Evolutionary conservation across 2,329 filamentous ascomycete genomes (phyloP).

Genomic region (Elsinoe batatas): DNA sequence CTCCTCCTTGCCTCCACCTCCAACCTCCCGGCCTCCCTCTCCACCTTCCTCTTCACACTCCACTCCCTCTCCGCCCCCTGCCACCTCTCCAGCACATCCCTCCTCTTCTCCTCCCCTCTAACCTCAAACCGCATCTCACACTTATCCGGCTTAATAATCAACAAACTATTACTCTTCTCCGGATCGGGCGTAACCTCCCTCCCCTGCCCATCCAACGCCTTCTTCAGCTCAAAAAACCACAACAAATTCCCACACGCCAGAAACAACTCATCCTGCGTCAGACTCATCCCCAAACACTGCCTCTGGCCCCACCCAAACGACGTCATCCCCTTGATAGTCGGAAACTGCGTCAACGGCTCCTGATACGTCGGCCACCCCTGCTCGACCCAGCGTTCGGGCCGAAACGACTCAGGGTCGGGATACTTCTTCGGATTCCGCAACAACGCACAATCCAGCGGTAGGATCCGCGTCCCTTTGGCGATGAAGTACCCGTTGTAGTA

Average conservation of each 20-base stretch:
- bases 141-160: conserved; percentile 49
- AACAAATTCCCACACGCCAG: conserved; percentile 43
- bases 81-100: conserved; percentile 33
- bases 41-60: background rate
- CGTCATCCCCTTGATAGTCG: conserved; percentile 54
- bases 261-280: conserved; percentile 52
- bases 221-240: conserved; percentile 39
- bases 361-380: conserved; percentile 55
- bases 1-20: background rate
- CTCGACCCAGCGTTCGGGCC: conserved; percentile 54
- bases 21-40: background rate
- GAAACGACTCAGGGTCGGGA: conserved; percentile 53
- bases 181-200: conserved; percentile 33
- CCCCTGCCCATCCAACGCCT: conserved; percentile 37
- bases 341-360: conserved; percentile 53
- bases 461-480: conserved; percentile 41
- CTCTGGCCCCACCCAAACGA: conserved; percentile 57
- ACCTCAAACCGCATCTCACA: conserved; percentile 48
- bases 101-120: conserved; percentile 33
- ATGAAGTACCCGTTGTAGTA: conserved; percentile 45
- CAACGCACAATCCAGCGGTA: conserved; percentile 43
- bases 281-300: conserved; percentile 51
- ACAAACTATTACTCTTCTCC: conserved; percentile 44
- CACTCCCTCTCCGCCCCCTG: conserved; percentile 24
- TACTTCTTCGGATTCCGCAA: conserved; percentile 51